These are phyloP conservation scores for Beauveria sp. DNA, from an alignment of 2,329 filamentous ascomycete species.

Conservation along the genomic window DNA sequence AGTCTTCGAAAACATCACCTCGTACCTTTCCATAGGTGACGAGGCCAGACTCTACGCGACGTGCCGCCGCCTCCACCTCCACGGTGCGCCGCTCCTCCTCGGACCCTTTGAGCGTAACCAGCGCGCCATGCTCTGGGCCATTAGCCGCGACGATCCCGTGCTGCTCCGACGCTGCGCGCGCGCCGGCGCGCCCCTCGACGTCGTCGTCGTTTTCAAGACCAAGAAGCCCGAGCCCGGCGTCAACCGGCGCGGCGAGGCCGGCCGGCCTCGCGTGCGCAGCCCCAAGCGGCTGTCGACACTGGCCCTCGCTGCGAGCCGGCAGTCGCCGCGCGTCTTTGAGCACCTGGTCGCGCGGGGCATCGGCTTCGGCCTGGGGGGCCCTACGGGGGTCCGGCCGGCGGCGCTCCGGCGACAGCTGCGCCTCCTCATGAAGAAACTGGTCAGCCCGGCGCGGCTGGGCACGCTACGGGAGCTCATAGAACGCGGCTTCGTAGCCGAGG, in stretches of 20 bases:
- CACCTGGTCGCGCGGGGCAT: not conserved
- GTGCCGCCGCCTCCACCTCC: not conserved
- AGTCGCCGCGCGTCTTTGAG: not conserved
- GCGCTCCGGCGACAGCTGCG: not conserved
- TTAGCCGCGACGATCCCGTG: not conserved
- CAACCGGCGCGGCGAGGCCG: not conserved
- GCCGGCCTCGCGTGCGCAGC: not conserved
- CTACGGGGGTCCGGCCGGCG: not conserved
- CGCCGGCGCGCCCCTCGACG: not conserved
- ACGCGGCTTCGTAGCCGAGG: not conserved
- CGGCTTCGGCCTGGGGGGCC: not conserved
- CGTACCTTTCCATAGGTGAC: not conserved
- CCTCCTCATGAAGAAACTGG: not conserved
- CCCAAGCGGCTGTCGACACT: not conserved
- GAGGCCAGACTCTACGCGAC: conserved; percentile 4
- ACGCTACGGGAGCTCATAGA: not conserved
- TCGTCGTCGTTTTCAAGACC: conserved; percentile 3
- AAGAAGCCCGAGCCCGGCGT: not conserved
- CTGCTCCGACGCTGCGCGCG: not conserved
- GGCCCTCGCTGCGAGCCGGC: not conserved
- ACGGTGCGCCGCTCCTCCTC: not conserved
- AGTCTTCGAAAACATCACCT: not conserved
- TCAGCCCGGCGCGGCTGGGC: not conserved
- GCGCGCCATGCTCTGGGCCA: not conserved
- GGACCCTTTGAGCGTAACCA: not conserved